phyloP scores from a whole-genome alignment of 176 grass and related monocot species.

The Raddia distichophylla region DNA sequence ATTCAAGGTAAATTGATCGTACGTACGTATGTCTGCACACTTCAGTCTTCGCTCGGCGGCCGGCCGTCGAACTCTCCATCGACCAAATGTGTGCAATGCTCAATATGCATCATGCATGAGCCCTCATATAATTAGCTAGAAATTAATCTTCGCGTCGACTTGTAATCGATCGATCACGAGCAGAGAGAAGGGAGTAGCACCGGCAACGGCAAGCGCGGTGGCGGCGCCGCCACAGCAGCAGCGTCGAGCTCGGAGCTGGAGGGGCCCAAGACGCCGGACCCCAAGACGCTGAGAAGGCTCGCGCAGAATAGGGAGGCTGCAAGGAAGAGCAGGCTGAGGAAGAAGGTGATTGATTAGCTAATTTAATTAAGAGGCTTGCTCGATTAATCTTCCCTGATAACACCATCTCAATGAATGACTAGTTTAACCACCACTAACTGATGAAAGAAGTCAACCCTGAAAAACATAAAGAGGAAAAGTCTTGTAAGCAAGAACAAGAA shows the following conservation, averaged over 20 bases:
- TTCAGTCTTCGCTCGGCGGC: not conserved
- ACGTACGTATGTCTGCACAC: no score
- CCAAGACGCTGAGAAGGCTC: constrained; percentile 60
- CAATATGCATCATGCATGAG: not conserved
- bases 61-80: not conserved
- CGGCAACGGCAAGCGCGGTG: constrained; percentile 20
- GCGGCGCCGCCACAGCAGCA: not conserved
- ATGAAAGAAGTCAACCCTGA: constrained; percentile 23
- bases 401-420: not conserved
- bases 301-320: constrained; percentile 77
- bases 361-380: not conserved
- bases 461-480: constrained; percentile 26
- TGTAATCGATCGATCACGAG: not conserved
- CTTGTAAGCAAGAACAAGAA: constrained; percentile 6
- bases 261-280: constrained; percentile 49
- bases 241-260: constrained; percentile 51
- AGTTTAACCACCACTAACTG: no score
- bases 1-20: constrained; percentile 38
- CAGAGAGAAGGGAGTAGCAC: constrained; percentile 37
- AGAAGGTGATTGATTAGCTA: constrained; percentile 50
- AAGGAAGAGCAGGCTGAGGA: constrained; percentile 68
- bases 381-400: not conserved
- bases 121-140: not conserved
- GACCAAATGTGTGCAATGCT: not conserved
- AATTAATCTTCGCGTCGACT: not conserved